Conservation (phyloP, 345 rosid genomes). For the Sisymbrium irio region DNA sequence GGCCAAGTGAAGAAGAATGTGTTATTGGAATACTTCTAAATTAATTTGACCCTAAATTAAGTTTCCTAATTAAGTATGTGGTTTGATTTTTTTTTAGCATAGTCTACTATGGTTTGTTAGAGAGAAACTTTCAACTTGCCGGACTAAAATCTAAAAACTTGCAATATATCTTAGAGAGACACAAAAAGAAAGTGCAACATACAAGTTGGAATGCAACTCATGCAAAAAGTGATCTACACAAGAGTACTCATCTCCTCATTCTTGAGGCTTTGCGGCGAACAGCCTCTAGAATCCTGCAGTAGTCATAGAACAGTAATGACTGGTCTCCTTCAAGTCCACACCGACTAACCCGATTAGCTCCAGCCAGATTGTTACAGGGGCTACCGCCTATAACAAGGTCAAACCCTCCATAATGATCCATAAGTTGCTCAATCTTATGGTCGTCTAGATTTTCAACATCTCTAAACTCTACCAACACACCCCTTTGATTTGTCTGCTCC, state of each 20-base stretch:
- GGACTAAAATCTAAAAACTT: background rate
- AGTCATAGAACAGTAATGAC: conserved; percentile 36
- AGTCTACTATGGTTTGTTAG: background rate
- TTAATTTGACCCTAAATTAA: background rate
- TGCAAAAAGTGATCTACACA: background rate
- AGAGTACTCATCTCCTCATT: conserved; percentile 4
- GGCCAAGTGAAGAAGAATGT: too few relatives aligned
- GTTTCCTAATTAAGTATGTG: background rate
- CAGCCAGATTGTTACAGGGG: conserved; percentile 28
- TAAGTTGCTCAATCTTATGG: background rate
- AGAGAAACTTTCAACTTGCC: too few relatives aligned
- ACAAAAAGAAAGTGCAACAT: background rate
- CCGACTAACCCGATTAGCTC: conserved; percentile 28
- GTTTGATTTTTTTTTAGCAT: background rate
- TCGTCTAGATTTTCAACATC: conserved; percentile 17
- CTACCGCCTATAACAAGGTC: conserved; percentile 38
- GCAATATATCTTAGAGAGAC: background rate
- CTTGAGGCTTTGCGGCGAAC: background rate
- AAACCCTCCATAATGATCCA: conserved; percentile 28
- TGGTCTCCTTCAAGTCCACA: conserved; percentile 33
- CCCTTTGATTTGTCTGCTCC: conserved; percentile 30
- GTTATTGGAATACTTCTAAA: background rate
- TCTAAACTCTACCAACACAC: background rate
- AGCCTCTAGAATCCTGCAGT: conserved; percentile 21
- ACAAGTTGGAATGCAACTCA: background rate